phyloP scores from a whole-genome alignment of 768 basidiomycete genomes.

The Mycena belliarum region DNA sequence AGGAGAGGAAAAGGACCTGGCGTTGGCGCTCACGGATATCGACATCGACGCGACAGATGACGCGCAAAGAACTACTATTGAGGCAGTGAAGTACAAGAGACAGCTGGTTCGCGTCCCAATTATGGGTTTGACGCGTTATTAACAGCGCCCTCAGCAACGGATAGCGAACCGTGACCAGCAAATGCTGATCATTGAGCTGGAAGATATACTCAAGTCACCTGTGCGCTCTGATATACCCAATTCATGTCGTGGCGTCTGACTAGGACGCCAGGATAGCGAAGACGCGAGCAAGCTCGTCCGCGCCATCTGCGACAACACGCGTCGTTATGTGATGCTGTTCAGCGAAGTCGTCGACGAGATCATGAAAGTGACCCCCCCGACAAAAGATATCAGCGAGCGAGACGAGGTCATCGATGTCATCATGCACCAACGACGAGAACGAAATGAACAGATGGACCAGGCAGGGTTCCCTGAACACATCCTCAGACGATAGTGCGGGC shows the following conservation, averaged over 20 bases:
- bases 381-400: slow-evolving; percentile 85
- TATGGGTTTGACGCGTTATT: slow-evolving; percentile 30
- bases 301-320: slow-evolving; percentile 81
- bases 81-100: slow-evolving; percentile 73
- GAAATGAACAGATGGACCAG: slow-evolving; percentile 80
- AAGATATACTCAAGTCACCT: slow-evolving; percentile 75
- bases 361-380: slow-evolving; percentile 71
- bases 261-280: slow-evolving; percentile 57
- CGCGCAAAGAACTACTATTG: slow-evolving; percentile 33
- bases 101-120: slow-evolving; percentile 64
- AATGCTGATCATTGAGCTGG: slow-evolving; percentile 84
- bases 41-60: slow-evolving; percentile 57
- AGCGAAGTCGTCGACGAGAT: slow-evolving; percentile 87
- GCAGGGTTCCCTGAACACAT: slow-evolving; percentile 89
- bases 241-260: slow-evolving; percentile 12
- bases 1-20: slow-evolving; percentile 66
- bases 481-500: slow-evolving; percentile 89
- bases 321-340: slow-evolving; percentile 89
- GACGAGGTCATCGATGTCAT: slow-evolving; percentile 98
- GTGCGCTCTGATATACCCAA: slow-evolving; percentile 23
- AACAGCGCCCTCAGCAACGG: slow-evolving; percentile 61
- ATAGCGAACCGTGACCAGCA: slow-evolving; percentile 93
- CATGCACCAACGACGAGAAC: slow-evolving; percentile 87
- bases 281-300: slow-evolving; percentile 72
- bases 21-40: slow-evolving; percentile 68